Evolutionary conservation across 352 stramenopile genomes (phyloP), one percentile per base, ranked within the genome.

Genomic region (Globisporangium heterothallicum): DNA sequence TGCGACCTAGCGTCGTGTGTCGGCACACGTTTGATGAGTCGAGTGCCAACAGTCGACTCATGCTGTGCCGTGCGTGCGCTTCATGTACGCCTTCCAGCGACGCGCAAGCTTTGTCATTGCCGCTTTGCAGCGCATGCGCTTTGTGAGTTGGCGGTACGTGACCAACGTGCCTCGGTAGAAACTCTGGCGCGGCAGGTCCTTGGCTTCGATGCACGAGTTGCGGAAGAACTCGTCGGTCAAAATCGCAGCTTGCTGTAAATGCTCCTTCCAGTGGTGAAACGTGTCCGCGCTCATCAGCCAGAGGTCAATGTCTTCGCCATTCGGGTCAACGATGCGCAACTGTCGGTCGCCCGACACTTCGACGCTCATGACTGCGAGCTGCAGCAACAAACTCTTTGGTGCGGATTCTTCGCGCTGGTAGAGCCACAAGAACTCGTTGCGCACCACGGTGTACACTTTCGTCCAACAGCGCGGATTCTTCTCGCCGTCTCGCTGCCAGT

Each of bases 361-460:
- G 18, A 76, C 70, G 8, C 59, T 69, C n/a, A 70, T 65, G 35
- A 83, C 70, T 16, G 75, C 75, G 34, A 86, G 63, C 42, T 84
- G 70, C n/a, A 84, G 47, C 34, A 86, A 43, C 36, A 79, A 46
- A 18, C 54, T 71, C 42, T 54, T 54, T 32, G 59, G 52, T 8
- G 50, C 50, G 0, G 60, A 51, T 36, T 79, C 71, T 24, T 70
- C 62, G 24, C 59, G 59, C 45, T 79, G 63, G 44, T 80, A 83
- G 43, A 87, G 62, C 64, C 74, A 78, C 42, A 87, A 49, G 50
- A 84, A 82, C 36, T 74, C 63, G 41, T 74, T 55, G 25, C 69
- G 50, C 32, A 87, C 59, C 43, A 85, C 73, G 4, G 56, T 71
- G 44, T 78, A 87, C 8, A 84, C 76, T 48, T 84, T 84, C 34